Percentiles rank a stretch among this genome's conserved stretches.
These are phyloP conservation scores for Zizania palustris DNA, from an alignment of 202 grass and related monocot genomes.

Conservation along the genomic window DNA sequence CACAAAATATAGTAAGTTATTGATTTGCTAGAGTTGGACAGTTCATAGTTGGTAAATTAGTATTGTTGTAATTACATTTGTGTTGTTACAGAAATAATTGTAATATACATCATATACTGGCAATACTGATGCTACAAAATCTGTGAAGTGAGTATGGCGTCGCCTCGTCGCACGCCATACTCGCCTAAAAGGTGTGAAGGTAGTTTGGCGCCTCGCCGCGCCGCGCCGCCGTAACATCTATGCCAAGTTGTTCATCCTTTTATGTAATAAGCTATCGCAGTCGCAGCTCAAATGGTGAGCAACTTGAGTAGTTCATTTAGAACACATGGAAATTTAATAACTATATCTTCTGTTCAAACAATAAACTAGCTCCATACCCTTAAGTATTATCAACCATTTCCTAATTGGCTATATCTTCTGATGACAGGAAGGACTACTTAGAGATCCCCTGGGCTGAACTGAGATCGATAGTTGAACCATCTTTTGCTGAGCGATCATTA, in stretches of 20 bases:
- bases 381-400: not conserved
- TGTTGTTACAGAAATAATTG: too few relatives aligned
- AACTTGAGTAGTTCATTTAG: not conserved
- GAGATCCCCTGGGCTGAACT: constrained; percentile 74
- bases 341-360: not conserved
- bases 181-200: too few relatives aligned
- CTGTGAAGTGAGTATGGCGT: too few relatives aligned
- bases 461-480: constrained; percentile 72
- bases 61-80: too few relatives aligned
- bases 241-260: not conserved
- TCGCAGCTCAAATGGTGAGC: not conserved
- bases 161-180: too few relatives aligned
- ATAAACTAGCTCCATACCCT: constrained; percentile 4
- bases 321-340: not conserved
- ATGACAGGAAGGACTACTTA: constrained; percentile 72
- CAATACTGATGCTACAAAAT: too few relatives aligned
- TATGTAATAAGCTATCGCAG: not conserved
- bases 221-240: too few relatives aligned
- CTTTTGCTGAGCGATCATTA: constrained; percentile 70
- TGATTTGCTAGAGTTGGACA: too few relatives aligned
- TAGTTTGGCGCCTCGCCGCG: too few relatives aligned
- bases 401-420: constrained; percentile 6
- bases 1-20: too few relatives aligned
- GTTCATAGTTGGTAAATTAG: too few relatives aligned
- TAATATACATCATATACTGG: too few relatives aligned